Evolutionary conservation across 768 basidiomycete genomes (phyloP).

Genomic region (Trametes elegans): DNA sequence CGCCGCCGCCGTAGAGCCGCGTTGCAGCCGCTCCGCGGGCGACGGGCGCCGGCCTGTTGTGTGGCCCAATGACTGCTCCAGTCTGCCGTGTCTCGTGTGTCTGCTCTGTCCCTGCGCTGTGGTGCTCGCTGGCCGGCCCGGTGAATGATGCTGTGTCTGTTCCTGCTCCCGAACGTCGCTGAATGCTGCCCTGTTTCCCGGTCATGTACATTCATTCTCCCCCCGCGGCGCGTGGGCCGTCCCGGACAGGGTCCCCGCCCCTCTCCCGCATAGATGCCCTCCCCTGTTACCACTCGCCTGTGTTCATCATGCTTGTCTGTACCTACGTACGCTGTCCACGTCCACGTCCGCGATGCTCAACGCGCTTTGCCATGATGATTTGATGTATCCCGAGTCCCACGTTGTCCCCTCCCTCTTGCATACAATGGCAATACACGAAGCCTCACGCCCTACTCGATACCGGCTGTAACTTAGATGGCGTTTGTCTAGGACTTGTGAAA

Average conservation of each 20-base stretch:
- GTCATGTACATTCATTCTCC: conserved; percentile 3
- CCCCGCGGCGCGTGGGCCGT: background rate
- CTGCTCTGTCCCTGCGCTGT: conserved; percentile 12
- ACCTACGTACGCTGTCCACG: conserved; percentile 2
- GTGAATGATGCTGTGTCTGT: conserved; percentile 8
- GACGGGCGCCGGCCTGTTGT: no score
- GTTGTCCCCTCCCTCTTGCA: background rate
- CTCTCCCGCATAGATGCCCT: conserved; percentile 1
- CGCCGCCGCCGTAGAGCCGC: no score
- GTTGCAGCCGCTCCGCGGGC: no score
- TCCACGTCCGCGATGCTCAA: background rate
- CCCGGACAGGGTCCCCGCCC: no score
- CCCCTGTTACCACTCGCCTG: no score
- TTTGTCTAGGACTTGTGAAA: no score
- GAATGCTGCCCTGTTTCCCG: background rate
- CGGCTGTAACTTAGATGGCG: no score
- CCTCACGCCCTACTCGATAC: no score
- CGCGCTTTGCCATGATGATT: conserved; percentile 1
- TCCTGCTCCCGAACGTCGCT: no score
- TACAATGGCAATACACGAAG: background rate
- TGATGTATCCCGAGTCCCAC: conserved; percentile 1
- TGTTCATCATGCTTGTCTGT: conserved; percentile 2
- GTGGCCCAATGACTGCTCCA: no score
- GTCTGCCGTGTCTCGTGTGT: conserved; percentile 1
- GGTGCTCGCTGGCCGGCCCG: conserved; percentile 11